Percentiles rank a stretch among this genome's conserved stretches.
Evolutionary conservation across 257 asterid genomes (phyloP).

Genomic region (Voacanga thouarsii): DNA sequence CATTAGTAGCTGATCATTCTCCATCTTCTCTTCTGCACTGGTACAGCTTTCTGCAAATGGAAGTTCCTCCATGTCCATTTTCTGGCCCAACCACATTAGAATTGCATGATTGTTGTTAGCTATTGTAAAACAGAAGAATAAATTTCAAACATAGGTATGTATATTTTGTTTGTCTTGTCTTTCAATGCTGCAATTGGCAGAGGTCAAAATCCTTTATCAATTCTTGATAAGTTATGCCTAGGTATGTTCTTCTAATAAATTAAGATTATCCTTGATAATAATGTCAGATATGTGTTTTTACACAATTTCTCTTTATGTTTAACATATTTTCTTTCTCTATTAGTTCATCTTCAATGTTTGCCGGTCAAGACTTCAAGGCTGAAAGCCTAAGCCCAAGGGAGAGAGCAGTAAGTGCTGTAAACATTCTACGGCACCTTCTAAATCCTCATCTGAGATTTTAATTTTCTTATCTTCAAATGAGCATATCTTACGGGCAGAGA

Average conservation of each 20-base stretch:
- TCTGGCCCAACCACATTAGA: no score
- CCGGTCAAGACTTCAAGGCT: slow-evolving; percentile 60
- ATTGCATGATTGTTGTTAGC: no score
- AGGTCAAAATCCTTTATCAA: slow-evolving; percentile 79
- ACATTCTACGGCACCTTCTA: slow-evolving; percentile 20
- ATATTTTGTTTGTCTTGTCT: no score
- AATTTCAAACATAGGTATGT: no score
- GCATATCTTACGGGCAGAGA: slow-evolving; percentile 65
- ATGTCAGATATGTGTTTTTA: slow-evolving; percentile 6
- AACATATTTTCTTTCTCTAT: slow-evolving; percentile 6
- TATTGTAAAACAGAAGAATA: no score
- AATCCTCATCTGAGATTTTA: background rate
- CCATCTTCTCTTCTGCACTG: no score
- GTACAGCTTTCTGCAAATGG: no score
- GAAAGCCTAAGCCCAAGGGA: slow-evolving; percentile 91
- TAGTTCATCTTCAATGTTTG: slow-evolving; percentile 64
- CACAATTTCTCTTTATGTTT: background rate
- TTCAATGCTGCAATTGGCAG: slow-evolving; percentile 90
- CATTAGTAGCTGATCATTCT: no score
- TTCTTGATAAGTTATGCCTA: slow-evolving; percentile 58
- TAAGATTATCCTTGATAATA: background rate
- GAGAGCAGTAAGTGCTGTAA: slow-evolving; percentile 70
- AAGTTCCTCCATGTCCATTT: no score
- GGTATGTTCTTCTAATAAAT: slow-evolving; percentile 42
- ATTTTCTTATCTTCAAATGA: slow-evolving; percentile 14